phyloP scores from a whole-genome alignment of 1,284 basidiomycete species.

The Apiotrichum laibachii region DNA sequence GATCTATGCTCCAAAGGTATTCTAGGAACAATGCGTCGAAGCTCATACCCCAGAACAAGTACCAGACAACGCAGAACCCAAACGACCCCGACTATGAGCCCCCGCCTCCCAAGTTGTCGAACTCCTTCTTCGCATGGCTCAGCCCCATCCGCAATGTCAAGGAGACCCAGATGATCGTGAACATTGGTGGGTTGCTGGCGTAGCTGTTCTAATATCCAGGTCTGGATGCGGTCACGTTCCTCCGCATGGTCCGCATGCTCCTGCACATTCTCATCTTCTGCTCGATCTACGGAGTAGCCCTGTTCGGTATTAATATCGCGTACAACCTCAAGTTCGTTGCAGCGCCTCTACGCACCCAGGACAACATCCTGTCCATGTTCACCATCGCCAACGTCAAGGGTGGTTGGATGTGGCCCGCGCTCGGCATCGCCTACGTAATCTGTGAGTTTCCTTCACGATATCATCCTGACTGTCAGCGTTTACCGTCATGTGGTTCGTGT shows the following conservation, averaged over 20 bases:
- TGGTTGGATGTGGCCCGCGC: conserved; percentile 67
- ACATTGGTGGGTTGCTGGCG: conserved; percentile 59
- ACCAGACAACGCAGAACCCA: conserved; percentile 57
- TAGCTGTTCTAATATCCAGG: conserved; percentile 34
- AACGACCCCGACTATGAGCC: conserved; percentile 46
- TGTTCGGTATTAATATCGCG: conserved; percentile 63
- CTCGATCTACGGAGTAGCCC: conserved; percentile 64
- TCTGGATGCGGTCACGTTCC: conserved; percentile 87
- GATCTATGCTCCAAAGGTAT: conserved; percentile 54
- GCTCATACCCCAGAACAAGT: conserved; percentile 61
- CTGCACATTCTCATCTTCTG: conserved; percentile 64
- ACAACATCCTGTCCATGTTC: conserved; percentile 65
- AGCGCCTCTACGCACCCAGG: conserved; percentile 23
- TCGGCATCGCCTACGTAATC: conserved; percentile 70
- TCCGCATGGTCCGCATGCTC: conserved; percentile 86
- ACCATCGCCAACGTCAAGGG: conserved; percentile 74
- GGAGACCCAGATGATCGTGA: conserved; percentile 82
- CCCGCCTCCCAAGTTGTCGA: conserved; percentile 62
- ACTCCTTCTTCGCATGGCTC: conserved; percentile 82
- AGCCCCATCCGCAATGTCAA: conserved; percentile 77
- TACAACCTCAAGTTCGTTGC: conserved; percentile 66
- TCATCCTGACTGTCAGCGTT: conserved; percentile 27
- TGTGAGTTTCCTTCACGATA: conserved; percentile 54
- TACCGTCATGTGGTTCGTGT: conserved; percentile 54
- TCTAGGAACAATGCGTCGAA: not conserved